Evolutionary conservation across 345 rosid genomes (phyloP).

Genomic region (Laguncularia racemosa): DNA sequence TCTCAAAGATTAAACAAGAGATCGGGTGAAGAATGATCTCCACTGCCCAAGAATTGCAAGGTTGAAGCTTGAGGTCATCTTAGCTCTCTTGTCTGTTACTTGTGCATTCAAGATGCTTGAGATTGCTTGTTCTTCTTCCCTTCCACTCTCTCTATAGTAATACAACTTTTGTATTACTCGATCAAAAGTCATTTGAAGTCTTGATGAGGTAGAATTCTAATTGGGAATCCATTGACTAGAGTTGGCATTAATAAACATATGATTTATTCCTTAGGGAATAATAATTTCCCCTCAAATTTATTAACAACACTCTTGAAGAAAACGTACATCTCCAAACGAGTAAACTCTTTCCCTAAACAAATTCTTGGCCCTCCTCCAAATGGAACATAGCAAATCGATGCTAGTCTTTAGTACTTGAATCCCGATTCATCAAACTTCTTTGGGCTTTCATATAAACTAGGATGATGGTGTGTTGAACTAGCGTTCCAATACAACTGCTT

Average conservation of each 20-base stretch:
- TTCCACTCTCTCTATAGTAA: no score
- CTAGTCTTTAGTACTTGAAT: slow-evolving; percentile 3
- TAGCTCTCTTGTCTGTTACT: no score
- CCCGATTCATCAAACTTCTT: slow-evolving; percentile 10
- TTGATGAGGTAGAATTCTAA: slow-evolving; percentile 6
- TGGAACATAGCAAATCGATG: slow-evolving; percentile 14
- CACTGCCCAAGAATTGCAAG: no score
- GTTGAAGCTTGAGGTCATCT: no score
- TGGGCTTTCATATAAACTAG: slow-evolving; percentile 3
- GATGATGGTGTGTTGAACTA: slow-evolving; percentile 1
- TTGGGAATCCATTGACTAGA: slow-evolving; percentile 8
- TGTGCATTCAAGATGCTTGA: no score
- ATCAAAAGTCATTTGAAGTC: no score
- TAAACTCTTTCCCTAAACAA: slow-evolving; percentile 12
- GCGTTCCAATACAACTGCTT: slow-evolving; percentile 7
- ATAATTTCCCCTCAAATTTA: slow-evolving; percentile 6
- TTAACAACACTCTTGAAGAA: slow-evolving; percentile 11
- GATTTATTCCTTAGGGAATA: slow-evolving; percentile 10
- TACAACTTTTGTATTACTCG: no score
- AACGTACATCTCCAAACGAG: slow-evolving; percentile 7
- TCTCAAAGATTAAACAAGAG: no score
- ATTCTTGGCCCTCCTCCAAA: slow-evolving; percentile 20
- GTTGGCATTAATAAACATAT: slow-evolving; percentile 5
- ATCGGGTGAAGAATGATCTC: no score
- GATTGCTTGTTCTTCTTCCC: no score